Evolutionary conservation across 2,329 filamentous ascomycete genomes (phyloP).

Genomic region (Whalleya microplaca): DNA sequence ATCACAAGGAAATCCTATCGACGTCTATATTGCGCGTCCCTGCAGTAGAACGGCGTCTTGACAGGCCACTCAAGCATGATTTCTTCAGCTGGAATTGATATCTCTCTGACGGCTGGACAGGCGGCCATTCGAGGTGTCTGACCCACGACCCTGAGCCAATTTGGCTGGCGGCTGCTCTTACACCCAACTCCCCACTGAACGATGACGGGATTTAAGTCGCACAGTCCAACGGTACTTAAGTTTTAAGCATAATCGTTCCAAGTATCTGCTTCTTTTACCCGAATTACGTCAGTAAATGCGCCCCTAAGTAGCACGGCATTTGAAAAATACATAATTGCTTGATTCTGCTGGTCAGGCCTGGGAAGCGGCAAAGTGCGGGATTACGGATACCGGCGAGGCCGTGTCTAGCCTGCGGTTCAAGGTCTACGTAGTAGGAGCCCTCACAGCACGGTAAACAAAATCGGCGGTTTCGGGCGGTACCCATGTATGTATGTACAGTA

Average conservation of each 20-base stretch:
- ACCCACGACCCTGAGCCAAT: conserved; percentile 8
- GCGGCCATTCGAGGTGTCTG: conserved; percentile 7
- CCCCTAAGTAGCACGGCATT: neutral
- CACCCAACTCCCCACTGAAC: conserved; percentile 14
- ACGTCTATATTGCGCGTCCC: conserved; percentile 17
- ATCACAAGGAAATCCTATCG: conserved; percentile 1
- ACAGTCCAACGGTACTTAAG: conserved; percentile 1
- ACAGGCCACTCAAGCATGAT: conserved; percentile 5
- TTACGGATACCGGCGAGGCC: conserved; percentile 27
- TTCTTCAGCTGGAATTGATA: conserved; percentile 1
- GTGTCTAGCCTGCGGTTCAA: conserved; percentile 20
- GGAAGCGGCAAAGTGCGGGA: conserved; percentile 26
- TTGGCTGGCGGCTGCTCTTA: conserved; percentile 27
- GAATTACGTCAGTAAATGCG: neutral
- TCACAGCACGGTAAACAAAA: neutral
- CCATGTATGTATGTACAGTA: neutral
- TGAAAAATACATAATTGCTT: neutral
- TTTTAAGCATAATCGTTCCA: too few relatives aligned
- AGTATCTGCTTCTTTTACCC: neutral
- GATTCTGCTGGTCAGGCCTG: neutral
- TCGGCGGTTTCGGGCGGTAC: neutral
- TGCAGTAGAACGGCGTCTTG: conserved; percentile 5
- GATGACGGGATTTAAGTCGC: conserved; percentile 11
- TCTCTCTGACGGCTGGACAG: conserved; percentile 7
- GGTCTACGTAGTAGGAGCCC: neutral